A percentile compares a stretch with the other conserved stretches of the same genome.
Conservation (phyloP, 2,329 filamentous ascomycete genomes). For the Cladosporium velox region DNA sequence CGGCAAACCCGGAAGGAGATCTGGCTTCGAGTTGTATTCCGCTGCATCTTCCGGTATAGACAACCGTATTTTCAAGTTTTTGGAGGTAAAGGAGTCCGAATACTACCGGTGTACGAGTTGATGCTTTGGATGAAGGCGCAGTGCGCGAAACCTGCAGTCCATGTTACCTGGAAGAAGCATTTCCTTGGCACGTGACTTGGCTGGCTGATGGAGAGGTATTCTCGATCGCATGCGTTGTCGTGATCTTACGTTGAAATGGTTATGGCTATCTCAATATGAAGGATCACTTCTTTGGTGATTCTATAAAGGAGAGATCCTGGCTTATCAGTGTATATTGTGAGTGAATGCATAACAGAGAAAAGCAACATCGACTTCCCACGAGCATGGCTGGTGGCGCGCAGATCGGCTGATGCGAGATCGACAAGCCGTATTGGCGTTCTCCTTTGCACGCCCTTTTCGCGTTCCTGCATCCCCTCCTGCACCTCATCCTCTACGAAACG, state of each 20-base stretch:
- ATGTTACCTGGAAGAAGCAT: not conserved
- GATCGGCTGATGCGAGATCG: not conserved
- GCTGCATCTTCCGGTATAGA: not conserved
- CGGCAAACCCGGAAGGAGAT: not conserved
- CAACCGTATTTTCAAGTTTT: not conserved
- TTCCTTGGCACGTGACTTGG: not conserved
- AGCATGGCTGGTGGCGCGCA: not conserved
- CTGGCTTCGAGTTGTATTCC: not conserved
- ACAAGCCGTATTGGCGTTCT: not conserved
- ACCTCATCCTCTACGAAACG: not conserved
- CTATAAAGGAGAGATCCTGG: not conserved
- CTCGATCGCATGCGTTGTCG: not conserved
- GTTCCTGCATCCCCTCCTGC: not conserved
- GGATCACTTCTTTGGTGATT: not conserved
- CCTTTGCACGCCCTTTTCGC: not conserved
- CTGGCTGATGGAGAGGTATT: not conserved
- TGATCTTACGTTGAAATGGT: not conserved
- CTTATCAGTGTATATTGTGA: not conserved
- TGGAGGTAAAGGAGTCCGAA: not conserved
- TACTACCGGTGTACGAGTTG: not conserved
- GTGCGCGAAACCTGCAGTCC: not conserved
- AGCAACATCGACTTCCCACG: not conserved
- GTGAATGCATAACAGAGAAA: not conserved
- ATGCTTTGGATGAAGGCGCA: too few relatives aligned
- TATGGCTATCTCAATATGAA: conserved; percentile 2